Conservation (phyloP, 2,329 filamentous ascomycete species). For the Cercospora berteroae region DNA sequence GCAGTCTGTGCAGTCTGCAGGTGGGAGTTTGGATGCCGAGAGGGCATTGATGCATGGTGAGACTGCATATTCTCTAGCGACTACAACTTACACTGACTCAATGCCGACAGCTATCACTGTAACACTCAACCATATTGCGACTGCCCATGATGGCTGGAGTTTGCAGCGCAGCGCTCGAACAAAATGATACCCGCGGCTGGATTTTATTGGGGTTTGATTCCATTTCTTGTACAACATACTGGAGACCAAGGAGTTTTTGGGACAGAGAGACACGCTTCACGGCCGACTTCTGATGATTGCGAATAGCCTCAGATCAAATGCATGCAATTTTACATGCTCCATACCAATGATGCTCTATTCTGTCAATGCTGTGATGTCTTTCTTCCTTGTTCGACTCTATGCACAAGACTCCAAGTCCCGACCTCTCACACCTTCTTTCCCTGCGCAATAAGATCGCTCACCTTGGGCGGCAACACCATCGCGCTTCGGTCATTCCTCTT, state of each 20-base stretch:
- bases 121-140: constrained; percentile 24
- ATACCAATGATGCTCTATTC: neutral
- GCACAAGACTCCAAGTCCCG: neutral
- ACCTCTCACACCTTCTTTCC: constrained; percentile 50
- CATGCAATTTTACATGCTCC: neutral
- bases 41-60: constrained; percentile 11
- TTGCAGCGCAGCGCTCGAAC: neutral
- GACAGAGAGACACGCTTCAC: neutral
- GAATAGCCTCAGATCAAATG: neutral
- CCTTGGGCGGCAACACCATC: constrained; percentile 87
- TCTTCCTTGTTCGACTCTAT: neutral
- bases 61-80: neutral
- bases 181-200: neutral
- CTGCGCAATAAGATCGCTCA: constrained; percentile 54
- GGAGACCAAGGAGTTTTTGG: neutral
- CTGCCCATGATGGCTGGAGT: constrained; percentile 7
- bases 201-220: neutral
- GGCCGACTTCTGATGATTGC: neutral
- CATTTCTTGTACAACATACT: neutral
- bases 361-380: neutral
- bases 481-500: constrained; percentile 82
- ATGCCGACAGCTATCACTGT: constrained; percentile 16
- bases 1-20: constrained; percentile 22
- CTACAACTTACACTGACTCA: neutral
- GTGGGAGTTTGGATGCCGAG: constrained; percentile 15